These are phyloP conservation scores for Stereocaulon alpinum DNA, from an alignment of 495 filamentous ascomycete species.

Conservation along the genomic window DNA sequence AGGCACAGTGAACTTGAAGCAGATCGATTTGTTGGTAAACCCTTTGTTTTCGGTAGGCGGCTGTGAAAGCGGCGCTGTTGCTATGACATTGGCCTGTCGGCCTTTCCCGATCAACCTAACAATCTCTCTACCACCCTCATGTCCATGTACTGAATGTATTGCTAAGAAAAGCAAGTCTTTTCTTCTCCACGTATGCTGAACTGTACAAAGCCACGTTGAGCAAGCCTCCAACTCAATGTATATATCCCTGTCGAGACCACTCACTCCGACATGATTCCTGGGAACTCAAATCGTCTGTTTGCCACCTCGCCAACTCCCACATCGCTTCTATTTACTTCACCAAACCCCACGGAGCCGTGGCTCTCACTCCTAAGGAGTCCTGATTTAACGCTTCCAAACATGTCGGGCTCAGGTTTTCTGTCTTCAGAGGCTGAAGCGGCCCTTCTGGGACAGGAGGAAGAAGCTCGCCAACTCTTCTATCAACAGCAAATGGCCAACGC, in stretches of 20 bases:
- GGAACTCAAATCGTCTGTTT: background rate
- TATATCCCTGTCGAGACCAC: background rate
- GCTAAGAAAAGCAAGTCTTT: background rate
- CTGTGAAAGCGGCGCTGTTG: slow-evolving; percentile 8
- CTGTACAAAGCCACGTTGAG: background rate
- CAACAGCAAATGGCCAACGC: slow-evolving; percentile 18
- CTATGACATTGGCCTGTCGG: slow-evolving; percentile 1
- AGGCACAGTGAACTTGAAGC: slow-evolving; percentile 9
- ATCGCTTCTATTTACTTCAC: background rate
- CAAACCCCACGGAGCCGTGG: background rate
- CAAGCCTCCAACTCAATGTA: background rate
- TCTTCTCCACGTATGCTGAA: background rate
- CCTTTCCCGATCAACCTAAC: slow-evolving; percentile 9
- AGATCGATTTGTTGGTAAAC: slow-evolving; percentile 11
- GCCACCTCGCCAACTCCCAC: background rate
- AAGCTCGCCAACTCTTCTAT: slow-evolving; percentile 22
- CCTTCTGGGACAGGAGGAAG: slow-evolving; percentile 24
- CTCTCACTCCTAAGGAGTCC: background rate
- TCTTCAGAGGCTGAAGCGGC: slow-evolving; percentile 26
- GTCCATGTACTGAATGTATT: background rate
- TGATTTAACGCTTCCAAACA: slow-evolving; percentile 7
- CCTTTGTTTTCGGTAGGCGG: background rate
- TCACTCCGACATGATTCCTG: background rate
- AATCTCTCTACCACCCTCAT: background rate
- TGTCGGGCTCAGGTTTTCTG: slow-evolving; percentile 25